phyloP scores from a whole-genome alignment of 192 early-diverging fungal species.

The Lunasporangiospora selenospora region DNA sequence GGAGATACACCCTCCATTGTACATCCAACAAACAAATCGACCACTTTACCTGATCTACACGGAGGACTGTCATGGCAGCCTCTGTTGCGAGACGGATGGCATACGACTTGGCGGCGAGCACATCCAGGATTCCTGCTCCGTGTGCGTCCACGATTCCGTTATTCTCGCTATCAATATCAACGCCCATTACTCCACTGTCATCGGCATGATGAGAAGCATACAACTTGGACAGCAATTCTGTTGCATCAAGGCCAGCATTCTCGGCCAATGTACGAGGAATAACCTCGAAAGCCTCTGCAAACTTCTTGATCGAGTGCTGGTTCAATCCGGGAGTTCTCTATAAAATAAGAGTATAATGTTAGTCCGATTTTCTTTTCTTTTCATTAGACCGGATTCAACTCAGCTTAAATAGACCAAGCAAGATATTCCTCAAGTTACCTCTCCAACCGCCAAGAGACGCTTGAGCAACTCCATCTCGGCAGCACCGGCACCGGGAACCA shows the following conservation, averaged over 20 bases:
- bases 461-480: constrained; percentile 92
- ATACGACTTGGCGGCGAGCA: constrained; percentile 83
- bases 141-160: constrained; percentile 81
- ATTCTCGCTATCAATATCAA: constrained; percentile 82
- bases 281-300: constrained; percentile 93
- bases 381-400: neutral
- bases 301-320: constrained; percentile 97
- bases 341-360: neutral
- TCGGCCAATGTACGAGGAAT: constrained; percentile 94
- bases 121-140: constrained; percentile 79
- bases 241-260: constrained; percentile 94
- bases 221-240: constrained; percentile 89
- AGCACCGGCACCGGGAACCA: constrained; percentile 94
- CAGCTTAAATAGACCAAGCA: neutral
- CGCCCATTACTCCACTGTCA: constrained; percentile 65
- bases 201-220: constrained; percentile 89
- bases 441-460: constrained; percentile 77
- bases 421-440: constrained; percentile 43
- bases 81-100: constrained; percentile 91
- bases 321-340: constrained; percentile 90
- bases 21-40: neutral
- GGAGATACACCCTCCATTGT: neutral
- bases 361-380: neutral
- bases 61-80: constrained; percentile 90
- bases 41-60: constrained; percentile 86